phyloP scores from a whole-genome alignment of 2,329 filamentous ascomycete species.

The Aschersonia sp. region DNA sequence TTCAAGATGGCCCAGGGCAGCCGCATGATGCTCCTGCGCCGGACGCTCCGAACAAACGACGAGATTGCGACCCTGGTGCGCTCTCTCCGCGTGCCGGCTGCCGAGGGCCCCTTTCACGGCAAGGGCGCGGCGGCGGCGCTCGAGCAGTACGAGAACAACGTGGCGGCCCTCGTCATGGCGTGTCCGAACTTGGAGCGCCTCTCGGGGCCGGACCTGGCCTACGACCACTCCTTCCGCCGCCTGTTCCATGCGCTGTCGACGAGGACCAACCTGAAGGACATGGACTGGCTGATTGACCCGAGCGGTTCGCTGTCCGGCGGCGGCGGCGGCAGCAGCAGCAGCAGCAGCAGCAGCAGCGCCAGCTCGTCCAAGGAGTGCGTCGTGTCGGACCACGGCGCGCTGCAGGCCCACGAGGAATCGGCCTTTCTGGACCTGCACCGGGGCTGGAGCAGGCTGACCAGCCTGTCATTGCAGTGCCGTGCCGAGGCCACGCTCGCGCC shows the following conservation, averaged over 20 bases:
- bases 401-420: conserved; percentile 18
- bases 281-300: conserved; percentile 42
- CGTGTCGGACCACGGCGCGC: conserved; percentile 14
- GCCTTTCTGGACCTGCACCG: conserved; percentile 36
- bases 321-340: neutral
- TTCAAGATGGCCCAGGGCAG: conserved; percentile 37
- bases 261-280: conserved; percentile 37
- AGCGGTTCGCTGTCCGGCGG: conserved; percentile 2
- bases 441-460: conserved; percentile 40
- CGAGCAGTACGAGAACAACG: conserved; percentile 40
- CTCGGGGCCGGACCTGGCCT: conserved; percentile 35
- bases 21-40: conserved; percentile 40
- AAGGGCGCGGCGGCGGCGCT: conserved; percentile 16
- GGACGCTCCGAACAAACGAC: conserved; percentile 38
- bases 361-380: conserved; percentile 10
- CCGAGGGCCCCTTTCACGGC: conserved; percentile 12
- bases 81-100: conserved; percentile 35
- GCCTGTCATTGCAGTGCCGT: conserved; percentile 43
- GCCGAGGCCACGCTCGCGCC: conserved; percentile 40
- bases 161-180: conserved; percentile 48
- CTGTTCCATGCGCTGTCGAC: conserved; percentile 46
- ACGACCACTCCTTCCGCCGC: conserved; percentile 40
- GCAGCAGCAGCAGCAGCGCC: conserved; percentile 13
- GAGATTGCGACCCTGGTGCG: conserved; percentile 40
- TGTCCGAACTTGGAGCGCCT: conserved; percentile 50